phyloP scores from a whole-genome alignment of 805 yeast species.

The Metschnikowia colocasiae region DNA sequence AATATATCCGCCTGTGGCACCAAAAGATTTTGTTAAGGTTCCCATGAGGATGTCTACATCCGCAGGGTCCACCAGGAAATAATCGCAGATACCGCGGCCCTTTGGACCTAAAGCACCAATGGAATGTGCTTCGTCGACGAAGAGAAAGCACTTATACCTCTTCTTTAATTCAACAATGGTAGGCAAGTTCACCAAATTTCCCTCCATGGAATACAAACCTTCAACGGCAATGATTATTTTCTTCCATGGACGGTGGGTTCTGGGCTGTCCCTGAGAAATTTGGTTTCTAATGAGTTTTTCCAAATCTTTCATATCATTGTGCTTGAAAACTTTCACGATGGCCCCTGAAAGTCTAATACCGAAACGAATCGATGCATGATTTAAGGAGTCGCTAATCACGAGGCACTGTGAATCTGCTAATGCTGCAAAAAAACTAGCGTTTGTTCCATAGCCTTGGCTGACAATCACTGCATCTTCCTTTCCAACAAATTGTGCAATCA shows the following conservation, averaged over 20 bases:
- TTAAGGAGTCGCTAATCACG: slow-evolving; percentile 89
- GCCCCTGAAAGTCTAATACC: slow-evolving; percentile 94
- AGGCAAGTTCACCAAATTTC: slow-evolving; percentile 83
- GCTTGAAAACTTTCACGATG: slow-evolving; percentile 85
- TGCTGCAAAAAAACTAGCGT: slow-evolving; percentile 80
- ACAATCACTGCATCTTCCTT: slow-evolving; percentile 83
- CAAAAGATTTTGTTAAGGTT: slow-evolving; percentile 94
- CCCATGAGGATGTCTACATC: slow-evolving; percentile 93
- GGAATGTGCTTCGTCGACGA: slow-evolving; percentile 97
- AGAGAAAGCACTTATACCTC: slow-evolving; percentile 84
- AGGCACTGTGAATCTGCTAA: slow-evolving; percentile 83
- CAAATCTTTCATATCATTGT: slow-evolving; percentile 79
- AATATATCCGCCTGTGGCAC: slow-evolving; percentile 97
- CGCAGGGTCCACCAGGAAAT: slow-evolving; percentile 73
- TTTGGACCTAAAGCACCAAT: slow-evolving; percentile 96
- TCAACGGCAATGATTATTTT: slow-evolving; percentile 83
- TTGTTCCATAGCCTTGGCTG: slow-evolving; percentile 95
- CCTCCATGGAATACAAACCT: slow-evolving; percentile 92
- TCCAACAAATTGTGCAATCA: slow-evolving; percentile 83
- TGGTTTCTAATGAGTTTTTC: slow-evolving; percentile 77
- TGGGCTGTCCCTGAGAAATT: slow-evolving; percentile 92
- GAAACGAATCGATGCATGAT: slow-evolving; percentile 93
- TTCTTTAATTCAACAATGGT: slow-evolving; percentile 65
- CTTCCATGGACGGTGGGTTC: slow-evolving; percentile 94
- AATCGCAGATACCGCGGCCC: slow-evolving; percentile 95